phyloP scores from a whole-genome alignment of 371 early-diverging fungal genomes.

The Apophysomyces ossiformis region DNA sequence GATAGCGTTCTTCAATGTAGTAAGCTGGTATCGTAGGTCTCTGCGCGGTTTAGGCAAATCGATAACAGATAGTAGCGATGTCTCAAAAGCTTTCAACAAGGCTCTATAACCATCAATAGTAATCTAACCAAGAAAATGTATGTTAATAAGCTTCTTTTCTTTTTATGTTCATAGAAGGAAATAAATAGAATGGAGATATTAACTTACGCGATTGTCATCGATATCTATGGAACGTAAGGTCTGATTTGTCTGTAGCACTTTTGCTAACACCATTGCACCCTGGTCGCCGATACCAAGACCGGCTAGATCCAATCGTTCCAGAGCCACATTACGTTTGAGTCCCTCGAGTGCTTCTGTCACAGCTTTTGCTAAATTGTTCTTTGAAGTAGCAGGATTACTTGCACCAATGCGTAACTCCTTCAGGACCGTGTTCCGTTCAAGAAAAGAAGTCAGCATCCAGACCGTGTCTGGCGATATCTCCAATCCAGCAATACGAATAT shows the following conservation, averaged over 20 bases:
- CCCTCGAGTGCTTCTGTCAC: conserved; percentile 31
- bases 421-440: conserved; percentile 42
- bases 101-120: conserved; percentile 45
- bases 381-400: conserved; percentile 1
- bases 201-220: conserved; percentile 43
- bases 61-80: conserved; percentile 24
- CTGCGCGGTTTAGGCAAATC: conserved; percentile 33
- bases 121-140: conserved; percentile 21
- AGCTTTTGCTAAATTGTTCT: conserved; percentile 12
- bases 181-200: background rate
- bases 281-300: conserved; percentile 37
- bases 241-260: conserved; percentile 31
- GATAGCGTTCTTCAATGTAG: conserved; percentile 26
- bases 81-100: conserved; percentile 25
- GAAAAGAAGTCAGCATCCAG: conserved; percentile 33
- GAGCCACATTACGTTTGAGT: conserved; percentile 26
- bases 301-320: conserved; percentile 36
- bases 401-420: conserved; percentile 26
- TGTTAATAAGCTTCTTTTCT: background rate
- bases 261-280: conserved; percentile 34
- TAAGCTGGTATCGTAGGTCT: conserved; percentile 39
- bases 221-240: conserved; percentile 30
- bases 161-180: background rate
- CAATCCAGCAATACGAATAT: conserved; percentile 27
- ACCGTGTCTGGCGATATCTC: conserved; percentile 39